Evolutionary conservation across 2,329 filamentous ascomycete species (phyloP), one percentile per base, ranked within the genome.

Genomic region (Neurospora crassa): DNA sequence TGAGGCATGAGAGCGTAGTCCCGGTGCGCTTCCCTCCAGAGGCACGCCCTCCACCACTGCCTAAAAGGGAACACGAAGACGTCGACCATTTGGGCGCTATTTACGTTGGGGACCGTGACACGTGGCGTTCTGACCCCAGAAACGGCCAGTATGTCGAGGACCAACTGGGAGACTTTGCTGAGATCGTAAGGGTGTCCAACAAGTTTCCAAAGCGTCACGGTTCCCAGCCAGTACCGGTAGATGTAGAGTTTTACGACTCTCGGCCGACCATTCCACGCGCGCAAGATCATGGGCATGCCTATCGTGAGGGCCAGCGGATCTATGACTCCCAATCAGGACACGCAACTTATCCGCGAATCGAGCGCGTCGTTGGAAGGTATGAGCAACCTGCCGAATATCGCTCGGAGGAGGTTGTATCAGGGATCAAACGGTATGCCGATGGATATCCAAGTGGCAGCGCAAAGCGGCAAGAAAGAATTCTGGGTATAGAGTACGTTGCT

Each of bases 171-270:
- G 72, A 75, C 43, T 72, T 70, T 45, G 71, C 70, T 3, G 71
- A 76, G 18, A 74, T 76, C 45, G 73, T 76, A 20, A 72, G 74
- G 43, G 75, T 77, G 11, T 71, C 73, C 10, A 74, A 76, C 69
- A 75, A 74, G 59, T 77, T 77, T 45, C 76, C 76, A 5, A 73
- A 72, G 41, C 75, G 71, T 37, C 69, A 77, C 68, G 75, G 73
- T 59, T 71, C 73, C 11, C 72, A 63, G 4, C 71, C 71, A 3
- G n/a, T 67, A 37, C 63, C 69, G 10, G 18, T 42, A 20, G 69
- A 69, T 53, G 34, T 41, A 6, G 63, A 34, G 45, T 40, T 67
- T 8, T 71, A 74, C 63, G 69, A 70, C 14, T 14, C 68, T 24
- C 73, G 67, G 5, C 45, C 72, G 6, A n/a, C 67, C 3, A 43